Evolutionary conservation across 2,329 filamentous ascomycete species (phyloP).

Genomic region (Diaporthe ilicicola): DNA sequence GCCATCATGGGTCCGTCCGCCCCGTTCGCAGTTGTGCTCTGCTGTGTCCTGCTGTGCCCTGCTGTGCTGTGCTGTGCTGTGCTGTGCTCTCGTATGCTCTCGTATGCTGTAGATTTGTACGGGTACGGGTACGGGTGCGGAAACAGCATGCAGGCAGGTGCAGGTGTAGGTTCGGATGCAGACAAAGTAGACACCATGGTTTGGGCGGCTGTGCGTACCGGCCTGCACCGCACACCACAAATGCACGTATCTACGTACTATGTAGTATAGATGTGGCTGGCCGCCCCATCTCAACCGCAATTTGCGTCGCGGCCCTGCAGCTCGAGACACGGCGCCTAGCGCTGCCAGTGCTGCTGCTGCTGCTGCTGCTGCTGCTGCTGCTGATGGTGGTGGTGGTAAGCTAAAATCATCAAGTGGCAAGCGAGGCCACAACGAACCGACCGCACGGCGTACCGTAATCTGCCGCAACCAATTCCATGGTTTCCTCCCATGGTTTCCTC

Average conservation of each 20-base stretch:
- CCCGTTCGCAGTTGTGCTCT: background rate
- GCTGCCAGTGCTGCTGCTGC: background rate
- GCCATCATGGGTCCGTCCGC: constrained; percentile 9
- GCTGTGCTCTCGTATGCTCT: background rate
- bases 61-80: background rate
- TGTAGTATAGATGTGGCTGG: constrained; percentile 4
- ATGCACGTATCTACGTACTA: background rate
- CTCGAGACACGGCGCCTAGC: constrained; percentile 14
- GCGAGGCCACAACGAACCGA: constrained; percentile 9
- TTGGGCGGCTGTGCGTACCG: background rate
- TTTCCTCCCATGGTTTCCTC: background rate
- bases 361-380: background rate
- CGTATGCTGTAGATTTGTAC: background rate
- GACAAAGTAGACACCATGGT: background rate
- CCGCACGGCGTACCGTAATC: constrained; percentile 20
- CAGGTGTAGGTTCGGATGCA: background rate
- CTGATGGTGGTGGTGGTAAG: background rate
- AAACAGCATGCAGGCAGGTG: background rate
- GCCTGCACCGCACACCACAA: background rate
- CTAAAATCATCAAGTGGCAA: constrained; percentile 4
- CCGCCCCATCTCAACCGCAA: constrained; percentile 6
- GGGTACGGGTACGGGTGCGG: background rate
- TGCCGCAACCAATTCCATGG: constrained; percentile 12
- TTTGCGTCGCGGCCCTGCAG: constrained; percentile 1
- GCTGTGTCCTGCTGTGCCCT: background rate